Conservation (phyloP, 768 basidiomycete genomes). For the Auricularia sp. region DNA sequence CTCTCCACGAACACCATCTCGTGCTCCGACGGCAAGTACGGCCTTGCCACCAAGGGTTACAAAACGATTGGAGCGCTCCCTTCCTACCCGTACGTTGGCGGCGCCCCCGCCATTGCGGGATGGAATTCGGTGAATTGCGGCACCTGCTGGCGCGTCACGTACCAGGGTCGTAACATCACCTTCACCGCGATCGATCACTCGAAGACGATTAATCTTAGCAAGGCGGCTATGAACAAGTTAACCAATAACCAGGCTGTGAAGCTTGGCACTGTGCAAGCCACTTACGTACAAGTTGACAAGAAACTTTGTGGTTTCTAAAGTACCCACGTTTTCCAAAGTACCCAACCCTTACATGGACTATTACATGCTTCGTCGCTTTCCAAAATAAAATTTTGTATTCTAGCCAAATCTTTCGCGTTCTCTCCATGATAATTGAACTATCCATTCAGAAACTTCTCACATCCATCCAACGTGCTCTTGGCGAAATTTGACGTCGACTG, state of each 20-base stretch:
- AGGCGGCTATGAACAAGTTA: conserved; percentile 11
- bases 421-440: too few species aligned
- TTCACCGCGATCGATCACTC: too few species aligned
- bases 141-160: conserved; percentile 24
- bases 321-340: too few species aligned
- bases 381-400: too few species aligned
- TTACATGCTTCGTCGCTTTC: too few species aligned
- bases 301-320: background rate
- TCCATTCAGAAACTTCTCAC: too few species aligned
- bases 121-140: conserved; percentile 24
- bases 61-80: conserved; percentile 8
- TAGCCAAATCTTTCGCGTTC: too few species aligned
- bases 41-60: conserved; percentile 29
- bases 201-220: conserved; percentile 7
- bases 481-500: too few species aligned
- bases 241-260: conserved; percentile 11
- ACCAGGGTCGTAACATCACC: conserved; percentile 7
- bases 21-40: conserved; percentile 44
- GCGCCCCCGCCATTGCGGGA: conserved; percentile 3
- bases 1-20: conserved; percentile 33
- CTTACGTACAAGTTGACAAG: conserved; percentile 1
- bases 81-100: background rate
- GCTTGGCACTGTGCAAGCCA: conserved; percentile 10
- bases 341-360: too few species aligned
- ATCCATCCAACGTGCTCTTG: too few species aligned